These are phyloP conservation scores for Cerioporus squamosus DNA, from an alignment of 1,284 basidiomycete species.

Conservation along the genomic window DNA sequence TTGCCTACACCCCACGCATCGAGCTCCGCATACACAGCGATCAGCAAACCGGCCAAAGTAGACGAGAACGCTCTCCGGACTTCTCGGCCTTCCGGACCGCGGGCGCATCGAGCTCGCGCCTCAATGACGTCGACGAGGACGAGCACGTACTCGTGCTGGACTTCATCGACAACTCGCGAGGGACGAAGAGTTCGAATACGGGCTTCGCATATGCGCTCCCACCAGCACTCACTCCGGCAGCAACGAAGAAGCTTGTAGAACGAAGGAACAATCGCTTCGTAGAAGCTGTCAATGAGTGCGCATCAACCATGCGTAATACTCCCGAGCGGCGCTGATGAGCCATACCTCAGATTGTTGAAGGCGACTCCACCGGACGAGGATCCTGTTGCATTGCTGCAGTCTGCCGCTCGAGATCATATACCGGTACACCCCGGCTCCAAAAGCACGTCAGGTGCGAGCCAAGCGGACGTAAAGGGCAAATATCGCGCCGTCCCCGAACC, in stretches of 20 bases:
- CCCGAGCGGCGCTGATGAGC: background rate
- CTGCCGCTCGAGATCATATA: conserved; percentile 70
- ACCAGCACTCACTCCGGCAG: conserved; percentile 56
- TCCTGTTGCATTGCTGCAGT: conserved; percentile 63
- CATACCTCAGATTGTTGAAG: conserved; percentile 55
- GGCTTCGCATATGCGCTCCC: conserved; percentile 46
- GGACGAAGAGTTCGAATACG: conserved; percentile 37
- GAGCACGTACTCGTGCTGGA: conserved; percentile 79
- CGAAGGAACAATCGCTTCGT: conserved; percentile 71
- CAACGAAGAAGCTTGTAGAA: conserved; percentile 75
- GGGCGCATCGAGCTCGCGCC: conserved; percentile 13
- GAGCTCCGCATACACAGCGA: conserved; percentile 65
- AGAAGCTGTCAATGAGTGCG: conserved; percentile 75
- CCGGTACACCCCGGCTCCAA: conserved; percentile 62
- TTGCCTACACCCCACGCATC: conserved; percentile 79
- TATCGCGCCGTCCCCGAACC: conserved; percentile 47
- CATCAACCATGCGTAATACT: background rate
- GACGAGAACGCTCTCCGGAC: conserved; percentile 41
- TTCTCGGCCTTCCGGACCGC: conserved; percentile 37
- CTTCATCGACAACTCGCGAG: conserved; percentile 62
- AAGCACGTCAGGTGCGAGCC: conserved; percentile 6
- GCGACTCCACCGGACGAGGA: conserved; percentile 62
- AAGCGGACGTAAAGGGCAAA: conserved; percentile 22
- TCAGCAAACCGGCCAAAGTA: conserved; percentile 21
- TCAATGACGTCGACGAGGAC: conserved; percentile 36